A percentile compares a stretch with the other conserved stretches of the same genome.
Evolutionary conservation across 1,284 basidiomycete genomes (phyloP).

Genomic region (Gomphus bonarii): DNA sequence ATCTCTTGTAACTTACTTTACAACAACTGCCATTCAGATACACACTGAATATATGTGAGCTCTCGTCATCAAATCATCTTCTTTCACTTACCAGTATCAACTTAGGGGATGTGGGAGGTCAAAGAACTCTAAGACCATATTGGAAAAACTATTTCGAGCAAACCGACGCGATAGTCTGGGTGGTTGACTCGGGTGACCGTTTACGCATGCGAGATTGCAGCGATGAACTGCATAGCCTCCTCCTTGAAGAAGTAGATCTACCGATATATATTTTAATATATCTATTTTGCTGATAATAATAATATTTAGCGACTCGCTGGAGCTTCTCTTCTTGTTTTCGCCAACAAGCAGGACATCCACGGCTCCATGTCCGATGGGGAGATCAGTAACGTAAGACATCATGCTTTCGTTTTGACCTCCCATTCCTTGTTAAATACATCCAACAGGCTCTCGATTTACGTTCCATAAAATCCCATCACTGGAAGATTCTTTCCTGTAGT

Average conservation of each 20-base stretch:
- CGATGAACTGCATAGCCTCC: conserved; percentile 75
- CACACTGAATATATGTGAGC: conserved; percentile 86
- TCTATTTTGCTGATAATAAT: conserved; percentile 6
- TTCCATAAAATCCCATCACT: conserved; percentile 77
- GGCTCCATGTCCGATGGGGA: conserved; percentile 79
- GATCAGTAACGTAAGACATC: conserved; percentile 57
- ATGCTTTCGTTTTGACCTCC: background rate
- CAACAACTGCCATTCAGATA: conserved; percentile 40
- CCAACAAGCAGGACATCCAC: conserved; percentile 97
- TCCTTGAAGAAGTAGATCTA: conserved; percentile 80
- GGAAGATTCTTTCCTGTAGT: conserved; percentile 88
- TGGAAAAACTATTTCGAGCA: conserved; percentile 99
- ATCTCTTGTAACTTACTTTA: background rate
- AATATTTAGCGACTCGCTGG: conserved; percentile 72
- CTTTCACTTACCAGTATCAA: background rate
- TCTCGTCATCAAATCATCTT: conserved; percentile 1
- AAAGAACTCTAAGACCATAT: conserved; percentile 90
- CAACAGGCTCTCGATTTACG: conserved; percentile 64
- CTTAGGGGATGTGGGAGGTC: conserved; percentile 96
- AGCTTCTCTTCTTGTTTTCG: conserved; percentile 91
- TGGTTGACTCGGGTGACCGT: conserved; percentile 91
- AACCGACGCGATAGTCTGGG: conserved; percentile 98
- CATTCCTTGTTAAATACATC: conserved; percentile 8
- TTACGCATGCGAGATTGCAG: conserved; percentile 86
- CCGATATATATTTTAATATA: conserved; percentile 11